A percentile compares a stretch with the other conserved stretches of the same genome.
Conservation (phyloP, 768 basidiomycete species). For the Coprinopsis marcescibilis region DNA sequence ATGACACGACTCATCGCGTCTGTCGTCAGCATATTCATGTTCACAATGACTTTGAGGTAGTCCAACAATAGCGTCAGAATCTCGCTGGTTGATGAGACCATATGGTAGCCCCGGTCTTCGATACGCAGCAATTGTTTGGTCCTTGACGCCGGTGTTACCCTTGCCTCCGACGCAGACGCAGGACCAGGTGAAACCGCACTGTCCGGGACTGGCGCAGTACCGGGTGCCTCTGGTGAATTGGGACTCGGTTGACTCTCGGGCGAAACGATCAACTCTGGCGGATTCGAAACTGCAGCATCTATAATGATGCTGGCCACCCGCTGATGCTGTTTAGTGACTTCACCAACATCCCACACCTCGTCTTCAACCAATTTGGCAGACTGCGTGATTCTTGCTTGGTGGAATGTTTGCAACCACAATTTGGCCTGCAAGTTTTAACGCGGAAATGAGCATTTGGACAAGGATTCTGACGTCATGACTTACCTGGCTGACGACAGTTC, state of each 20-base stretch:
- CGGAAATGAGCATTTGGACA: constrained; percentile 5
- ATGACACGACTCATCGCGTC: constrained; percentile 94
- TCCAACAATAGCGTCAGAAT: constrained; percentile 69
- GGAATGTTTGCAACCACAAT: constrained; percentile 80
- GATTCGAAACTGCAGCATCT: constrained; percentile 77
- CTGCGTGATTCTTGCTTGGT: constrained; percentile 69
- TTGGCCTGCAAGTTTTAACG: constrained; percentile 80
- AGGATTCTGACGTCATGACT: constrained; percentile 7
- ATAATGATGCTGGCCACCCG: constrained; percentile 67
- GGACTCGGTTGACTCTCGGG: constrained; percentile 7
- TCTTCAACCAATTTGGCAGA: constrained; percentile 92
- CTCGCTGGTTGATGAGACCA: constrained; percentile 80
- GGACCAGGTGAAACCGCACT: constrained; percentile 12
- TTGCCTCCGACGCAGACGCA: background rate
- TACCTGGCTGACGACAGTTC: constrained; percentile 80
- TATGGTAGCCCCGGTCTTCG: constrained; percentile 81
- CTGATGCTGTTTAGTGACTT: constrained; percentile 65
- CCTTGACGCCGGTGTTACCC: background rate
- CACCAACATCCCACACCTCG: constrained; percentile 86
- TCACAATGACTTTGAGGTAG: constrained; percentile 84
- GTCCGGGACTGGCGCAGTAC: constrained; percentile 12
- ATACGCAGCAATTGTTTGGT: constrained; percentile 66
- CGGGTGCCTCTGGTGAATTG: constrained; percentile 4
- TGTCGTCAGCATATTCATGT: constrained; percentile 82
- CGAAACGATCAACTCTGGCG: constrained; percentile 53